Percentiles rank a stretch among this genome's conserved stretches.
Conservation (phyloP, 2,329 filamentous ascomycete genomes). For the Aspergillus cejpii region DNA sequence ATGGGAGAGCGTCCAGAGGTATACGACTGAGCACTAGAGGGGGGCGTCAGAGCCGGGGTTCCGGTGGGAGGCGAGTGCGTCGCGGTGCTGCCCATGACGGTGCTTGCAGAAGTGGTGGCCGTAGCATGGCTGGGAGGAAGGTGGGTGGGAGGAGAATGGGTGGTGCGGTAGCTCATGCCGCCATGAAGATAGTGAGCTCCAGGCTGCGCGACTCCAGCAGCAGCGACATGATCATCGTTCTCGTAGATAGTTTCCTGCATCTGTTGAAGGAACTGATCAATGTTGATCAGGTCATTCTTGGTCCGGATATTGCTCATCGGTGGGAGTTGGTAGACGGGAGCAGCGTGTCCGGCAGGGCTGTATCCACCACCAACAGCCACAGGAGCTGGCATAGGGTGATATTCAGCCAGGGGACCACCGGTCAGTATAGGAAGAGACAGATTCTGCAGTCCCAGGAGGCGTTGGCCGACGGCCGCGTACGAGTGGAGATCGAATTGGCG, state of each 20-base stretch:
- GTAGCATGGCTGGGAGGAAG: slow-evolving; percentile 39
- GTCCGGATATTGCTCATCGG: slow-evolving; percentile 82
- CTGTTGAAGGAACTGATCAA: slow-evolving; percentile 91
- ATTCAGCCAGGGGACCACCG: slow-evolving; percentile 49
- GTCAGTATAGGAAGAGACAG: slow-evolving; percentile 57
- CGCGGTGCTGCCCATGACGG: slow-evolving; percentile 37
- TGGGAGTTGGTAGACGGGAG: slow-evolving; percentile 77
- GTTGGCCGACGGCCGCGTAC: slow-evolving; percentile 87
- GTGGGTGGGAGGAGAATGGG: slow-evolving; percentile 49
- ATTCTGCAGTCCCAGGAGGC: slow-evolving; percentile 73
- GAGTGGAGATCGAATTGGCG: slow-evolving; percentile 80
- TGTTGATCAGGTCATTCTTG: slow-evolving; percentile 87
- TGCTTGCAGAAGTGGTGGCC: slow-evolving; percentile 31
- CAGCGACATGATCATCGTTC: slow-evolving; percentile 73
- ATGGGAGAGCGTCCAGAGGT: slow-evolving; percentile 56
- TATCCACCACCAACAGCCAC: slow-evolving; percentile 52
- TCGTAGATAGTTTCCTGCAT: slow-evolving; percentile 96
- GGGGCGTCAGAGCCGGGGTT: slow-evolving; percentile 58
- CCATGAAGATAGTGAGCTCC: slow-evolving; percentile 59
- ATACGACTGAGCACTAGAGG: slow-evolving; percentile 57
- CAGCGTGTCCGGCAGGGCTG: slow-evolving; percentile 53
- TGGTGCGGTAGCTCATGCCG: slow-evolving; percentile 48
- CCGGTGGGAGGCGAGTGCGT: slow-evolving; percentile 44
- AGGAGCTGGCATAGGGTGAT: slow-evolving; percentile 48
- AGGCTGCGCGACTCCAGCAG: slow-evolving; percentile 68